These are phyloP conservation scores for Rhodotorula taiwanensis DNA, from an alignment of 768 basidiomycete genomes.

Conservation along the genomic window DNA sequence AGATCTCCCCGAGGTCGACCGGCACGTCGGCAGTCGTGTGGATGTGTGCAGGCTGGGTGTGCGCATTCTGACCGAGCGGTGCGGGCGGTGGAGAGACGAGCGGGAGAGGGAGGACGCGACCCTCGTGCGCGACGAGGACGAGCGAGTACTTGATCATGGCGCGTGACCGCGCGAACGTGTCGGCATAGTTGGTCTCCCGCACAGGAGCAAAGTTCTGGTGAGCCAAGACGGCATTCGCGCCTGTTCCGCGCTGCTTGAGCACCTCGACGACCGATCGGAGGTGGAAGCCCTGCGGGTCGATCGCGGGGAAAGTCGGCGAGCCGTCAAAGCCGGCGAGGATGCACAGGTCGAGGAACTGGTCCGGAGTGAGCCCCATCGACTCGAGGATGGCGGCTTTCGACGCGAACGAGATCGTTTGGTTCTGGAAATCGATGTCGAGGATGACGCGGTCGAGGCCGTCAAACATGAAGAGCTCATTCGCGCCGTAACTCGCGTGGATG, in stretches of 20 bases:
- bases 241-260: constrained; percentile 32
- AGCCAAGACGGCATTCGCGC: constrained; percentile 57
- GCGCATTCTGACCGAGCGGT: constrained; percentile 6
- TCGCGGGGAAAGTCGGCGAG: constrained; percentile 50
- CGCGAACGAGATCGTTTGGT: constrained; percentile 66
- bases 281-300: constrained; percentile 42
- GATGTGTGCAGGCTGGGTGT: constrained; percentile 44
- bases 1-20: constrained; percentile 83
- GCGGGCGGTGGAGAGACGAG: constrained; percentile 51
- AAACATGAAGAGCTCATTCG: constrained; percentile 83
- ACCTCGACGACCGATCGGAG: constrained; percentile 40
- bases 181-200: constrained; percentile 68
- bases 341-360: constrained; percentile 90
- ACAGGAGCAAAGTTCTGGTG: constrained; percentile 69
- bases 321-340: constrained; percentile 86
- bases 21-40: constrained; percentile 84
- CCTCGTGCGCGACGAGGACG: constrained; percentile 72
- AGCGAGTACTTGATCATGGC: constrained; percentile 88
- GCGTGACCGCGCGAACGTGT: constrained; percentile 80
- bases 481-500: constrained; percentile 86
- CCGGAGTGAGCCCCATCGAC: constrained; percentile 62
- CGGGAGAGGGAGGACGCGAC: constrained; percentile 47
- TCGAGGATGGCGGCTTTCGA: constrained; percentile 69
- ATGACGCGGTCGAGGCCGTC: constrained; percentile 81
- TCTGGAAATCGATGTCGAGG: constrained; percentile 70